Percentiles rank a stretch among this genome's conserved stretches.
Conservation (phyloP, 192 early-diverging fungal genomes). For the Entomortierella lignicola region DNA sequence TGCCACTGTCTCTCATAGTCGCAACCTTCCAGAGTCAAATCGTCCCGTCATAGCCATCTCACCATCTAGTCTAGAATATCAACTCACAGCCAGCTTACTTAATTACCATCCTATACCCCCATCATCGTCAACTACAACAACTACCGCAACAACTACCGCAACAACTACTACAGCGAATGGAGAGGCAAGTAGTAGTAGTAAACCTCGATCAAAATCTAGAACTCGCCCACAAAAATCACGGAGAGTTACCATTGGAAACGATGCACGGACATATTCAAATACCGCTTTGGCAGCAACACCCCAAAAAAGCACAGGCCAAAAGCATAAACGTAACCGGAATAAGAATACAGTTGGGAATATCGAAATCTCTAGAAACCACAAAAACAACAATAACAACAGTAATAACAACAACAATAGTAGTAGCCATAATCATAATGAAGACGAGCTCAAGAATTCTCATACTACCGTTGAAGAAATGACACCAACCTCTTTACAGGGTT, state of each 20-base stretch:
- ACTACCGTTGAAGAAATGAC: background rate
- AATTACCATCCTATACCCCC: constrained; percentile 1
- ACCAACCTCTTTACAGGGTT: constrained; percentile 5
- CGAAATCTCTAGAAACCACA: too few relatives aligned
- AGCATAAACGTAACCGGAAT: background rate
- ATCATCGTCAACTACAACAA: background rate
- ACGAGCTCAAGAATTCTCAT: background rate
- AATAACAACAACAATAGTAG: too few relatives aligned
- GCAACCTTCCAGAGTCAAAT: constrained; percentile 1
- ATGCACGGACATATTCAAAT: constrained; percentile 5
- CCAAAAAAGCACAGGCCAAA: constrained; percentile 21
- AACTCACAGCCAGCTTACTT: constrained; percentile 38
- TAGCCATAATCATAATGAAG: too few relatives aligned
- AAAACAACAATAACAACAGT: too few relatives aligned
- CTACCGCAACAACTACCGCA: background rate
- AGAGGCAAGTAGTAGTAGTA: background rate
- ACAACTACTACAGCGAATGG: too few relatives aligned
- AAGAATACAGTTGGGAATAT: too few relatives aligned
- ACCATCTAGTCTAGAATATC: constrained; percentile 50
- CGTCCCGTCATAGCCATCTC: constrained; percentile 24
- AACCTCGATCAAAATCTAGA: constrained; percentile 4
- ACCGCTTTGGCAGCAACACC: background rate
- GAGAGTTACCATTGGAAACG: background rate
- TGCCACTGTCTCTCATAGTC: background rate
- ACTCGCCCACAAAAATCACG: constrained; percentile 16